Conservation (phyloP, 2,329 filamentous ascomycete genomes). For the Fusarium xylarioides region DNA sequence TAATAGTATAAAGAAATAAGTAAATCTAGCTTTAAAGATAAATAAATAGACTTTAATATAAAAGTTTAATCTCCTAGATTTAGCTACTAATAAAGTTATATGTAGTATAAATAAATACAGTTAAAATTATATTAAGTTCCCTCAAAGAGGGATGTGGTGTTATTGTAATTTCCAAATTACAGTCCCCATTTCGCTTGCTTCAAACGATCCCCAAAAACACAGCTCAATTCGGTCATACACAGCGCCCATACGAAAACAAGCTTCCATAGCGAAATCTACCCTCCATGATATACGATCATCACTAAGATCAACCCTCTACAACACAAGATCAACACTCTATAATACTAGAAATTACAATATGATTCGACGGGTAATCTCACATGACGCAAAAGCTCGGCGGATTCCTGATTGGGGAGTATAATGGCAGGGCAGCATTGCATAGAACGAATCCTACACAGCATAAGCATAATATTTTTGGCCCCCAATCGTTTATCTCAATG, state of each 20-base stretch:
- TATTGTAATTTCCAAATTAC: not conserved
- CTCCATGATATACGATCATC: not conserved
- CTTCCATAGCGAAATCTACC: not conserved
- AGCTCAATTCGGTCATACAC: not conserved
- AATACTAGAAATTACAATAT: not conserved
- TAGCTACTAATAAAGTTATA: too few relatives aligned
- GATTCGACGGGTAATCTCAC: not conserved
- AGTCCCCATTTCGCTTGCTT: not conserved
- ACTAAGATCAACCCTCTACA: not conserved
- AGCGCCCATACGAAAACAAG: not conserved
- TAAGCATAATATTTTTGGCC: constrained; percentile 16
- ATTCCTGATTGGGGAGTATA: constrained; percentile 50
- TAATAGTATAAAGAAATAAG: too few relatives aligned
- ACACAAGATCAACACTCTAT: not conserved
- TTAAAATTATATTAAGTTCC: too few relatives aligned
- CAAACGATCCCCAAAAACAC: not conserved
- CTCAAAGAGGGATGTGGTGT: too few relatives aligned
- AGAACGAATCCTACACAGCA: constrained; percentile 67
- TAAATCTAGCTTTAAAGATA: too few relatives aligned
- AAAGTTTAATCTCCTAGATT: too few relatives aligned
- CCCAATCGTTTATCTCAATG: not conserved
- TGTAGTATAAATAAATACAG: too few relatives aligned
- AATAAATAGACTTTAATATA: too few relatives aligned
- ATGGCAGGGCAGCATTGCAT: constrained; percentile 59
- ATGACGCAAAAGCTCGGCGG: constrained; percentile 47